These are phyloP conservation scores for Tetragonia tetragonoides DNA, from an alignment of 148 eudicot genomes.

Conservation along the genomic window DNA sequence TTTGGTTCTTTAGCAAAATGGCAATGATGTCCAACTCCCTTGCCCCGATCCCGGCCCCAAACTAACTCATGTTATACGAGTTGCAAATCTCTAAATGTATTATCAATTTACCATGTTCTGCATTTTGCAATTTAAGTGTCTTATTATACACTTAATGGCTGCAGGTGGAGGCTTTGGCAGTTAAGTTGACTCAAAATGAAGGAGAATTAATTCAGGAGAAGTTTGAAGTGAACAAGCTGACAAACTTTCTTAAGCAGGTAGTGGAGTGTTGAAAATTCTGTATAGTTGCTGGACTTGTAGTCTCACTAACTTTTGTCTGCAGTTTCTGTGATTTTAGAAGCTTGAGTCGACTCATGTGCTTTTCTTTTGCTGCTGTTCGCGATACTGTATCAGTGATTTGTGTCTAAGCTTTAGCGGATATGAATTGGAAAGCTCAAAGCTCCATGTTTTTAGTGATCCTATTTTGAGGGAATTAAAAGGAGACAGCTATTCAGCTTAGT, in stretches of 20 bases:
- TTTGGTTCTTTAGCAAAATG: too few relatives aligned
- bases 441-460: background rate
- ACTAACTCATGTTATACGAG: too few relatives aligned
- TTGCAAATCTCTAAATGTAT: too few relatives aligned
- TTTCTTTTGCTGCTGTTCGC: background rate
- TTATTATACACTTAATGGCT: constrained; percentile 15
- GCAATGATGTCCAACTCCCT: too few relatives aligned
- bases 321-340: background rate
- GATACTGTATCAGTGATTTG: background rate
- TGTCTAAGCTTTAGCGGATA: background rate
- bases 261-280: background rate
- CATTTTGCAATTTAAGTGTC: constrained; percentile 2
- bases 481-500: too few relatives aligned
- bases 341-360: background rate
- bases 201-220: constrained; percentile 97
- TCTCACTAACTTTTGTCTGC: background rate
- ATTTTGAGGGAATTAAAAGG: too few relatives aligned
- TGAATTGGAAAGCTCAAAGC: background rate
- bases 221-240: constrained; percentile 91
- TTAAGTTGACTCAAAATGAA: constrained; percentile 86
- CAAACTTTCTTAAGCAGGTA: constrained; percentile 91
- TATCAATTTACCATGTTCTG: background rate
- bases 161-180: constrained; percentile 98
- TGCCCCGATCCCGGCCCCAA: too few relatives aligned
- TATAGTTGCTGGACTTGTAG: background rate